Base-by-base conservation (phyloP, 2,329 filamentous ascomycete genomes). In the Penicillium sp. region DNA sequence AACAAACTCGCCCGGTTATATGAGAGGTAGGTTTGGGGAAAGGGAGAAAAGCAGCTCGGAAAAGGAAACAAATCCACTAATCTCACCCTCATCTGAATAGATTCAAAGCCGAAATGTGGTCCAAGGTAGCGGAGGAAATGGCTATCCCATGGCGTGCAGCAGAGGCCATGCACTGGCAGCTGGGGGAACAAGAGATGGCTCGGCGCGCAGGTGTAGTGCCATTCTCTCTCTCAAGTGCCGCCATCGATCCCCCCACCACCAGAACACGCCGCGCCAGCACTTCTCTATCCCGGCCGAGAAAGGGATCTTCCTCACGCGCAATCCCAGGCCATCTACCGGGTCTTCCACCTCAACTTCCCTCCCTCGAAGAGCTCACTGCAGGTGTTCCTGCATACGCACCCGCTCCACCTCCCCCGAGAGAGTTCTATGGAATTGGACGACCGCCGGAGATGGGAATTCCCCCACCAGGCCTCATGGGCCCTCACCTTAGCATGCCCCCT, bases 31-130 rank as follows among this genome's bases (percentile, higher is more conserved):
- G 84, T 78, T 56, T 41, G 54, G n/a, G 3, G 6, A 35, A 15
- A 6, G 2, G 29, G 43, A 37, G 51, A 60, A 41, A 53, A 60
- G 2, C 15, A 23, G 12, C 10, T 15, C 27, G 1, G 3, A 31
- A 59, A 58, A 9, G 8, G 8, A 25, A 31, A 35, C 23, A 13
- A 40, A 9, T 40, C 25, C 49, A 53, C 59, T 62, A 59, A 69
- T 54, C 50, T 9, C 27, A 21, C 45, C n/a, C 40, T 42, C 31
- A 41, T 51, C 13, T 7, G 25, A 56, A 56, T 72, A 97, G 93
- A 75, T 96, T 97, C 81, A 97, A 97, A 77, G 86, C 90, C 62
- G 92, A 97, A 72, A 97, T 97, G 91, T 99, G 93, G 93, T 87
- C 90, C 59, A 94, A 93, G 70, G 90, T 97, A 23, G 92, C 93